Evolutionary conservation across 1,284 basidiomycete genomes (phyloP), one percentile per base, ranked within the genome.

Genomic region (Neolentinus lepideus): DNA sequence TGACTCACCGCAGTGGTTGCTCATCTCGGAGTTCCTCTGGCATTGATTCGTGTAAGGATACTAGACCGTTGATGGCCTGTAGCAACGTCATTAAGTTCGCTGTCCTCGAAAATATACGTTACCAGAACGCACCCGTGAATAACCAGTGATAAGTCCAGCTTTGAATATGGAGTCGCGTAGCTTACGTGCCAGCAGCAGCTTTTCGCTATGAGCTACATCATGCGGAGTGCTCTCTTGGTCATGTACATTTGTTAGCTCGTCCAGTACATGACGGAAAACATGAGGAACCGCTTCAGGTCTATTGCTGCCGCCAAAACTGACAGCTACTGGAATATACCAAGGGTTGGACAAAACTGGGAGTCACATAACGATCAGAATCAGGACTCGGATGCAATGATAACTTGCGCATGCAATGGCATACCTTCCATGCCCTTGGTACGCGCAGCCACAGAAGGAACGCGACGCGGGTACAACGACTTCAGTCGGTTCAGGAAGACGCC

Each of bases 121-220:
- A 29, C 22, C 22, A 31, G 36, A 31, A 50, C 51, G 27, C 58
- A 66, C 81, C 68, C 74, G 76, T 8, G 81, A 74, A 59, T 79
- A 78, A 12, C 83, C 83, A 57, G 71, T 71, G 21, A 77, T 74
- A 59, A 81, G 62, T 4, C 79, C 81, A 10, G 76, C 73, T 61
- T 83, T 83, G 66, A 85, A 77, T 8, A 85, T 57, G 0, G 76
- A 75, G 57, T 85, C 83, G 10, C 81, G 72, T 22, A 83, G 62
- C 61, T 75, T 80, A 54, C 75, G 69, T 43, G 76, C 75, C 2
- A 83, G 67, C 3, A 70, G 46, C 27, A 72, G 65, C 38, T 65
- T 67, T 55, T 79, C 71, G 22, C 16, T 26, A 25, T n/a, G 47
- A 16, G 47, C 47, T 29, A 9, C 14, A 16, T 6, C 22, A 10